Base-by-base conservation (phyloP, 805 yeast species). In the Candida sanyiensis region DNA sequence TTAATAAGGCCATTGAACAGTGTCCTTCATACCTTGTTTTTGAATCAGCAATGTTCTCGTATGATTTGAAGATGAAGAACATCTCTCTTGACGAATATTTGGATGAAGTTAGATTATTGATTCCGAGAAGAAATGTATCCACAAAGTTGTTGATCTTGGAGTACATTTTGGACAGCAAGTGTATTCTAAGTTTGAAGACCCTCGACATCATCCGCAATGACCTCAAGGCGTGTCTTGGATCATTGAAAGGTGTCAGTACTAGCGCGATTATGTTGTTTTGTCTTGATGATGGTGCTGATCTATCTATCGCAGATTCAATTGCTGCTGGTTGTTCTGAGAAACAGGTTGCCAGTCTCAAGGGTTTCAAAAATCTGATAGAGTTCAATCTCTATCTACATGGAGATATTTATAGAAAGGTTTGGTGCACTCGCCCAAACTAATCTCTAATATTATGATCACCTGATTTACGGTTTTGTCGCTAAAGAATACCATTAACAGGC, bases 1-100 rank as follows among this genome's bases (percentile, higher is more conserved):
- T 37, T 7, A 12, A 17, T 7, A 23, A 18, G n/a, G 28, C 35
- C 7, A 22, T 38, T 6, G 21, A 26, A 12, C 24, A 19, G 13
- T 25, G 22, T 17, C 28, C 36, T 9, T 24, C 28, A 6, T 35
- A 31, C 19, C 10, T 13, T 2, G 33, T 35, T 7, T 44, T 44
- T 30, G 45, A 44, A 24, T 18, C 13, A 9, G 22, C 25, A 22
- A 11, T 33, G 20, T 38, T 44, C 18, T n/a, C 25, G 13, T 40
- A 35, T 19, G 24, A 27, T 10, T 17, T 43, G 26, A 38, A n/a
- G 20, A 6, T 19, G 15, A 15, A 32, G 13, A 17, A 23, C 11
- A 3, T 27, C 4, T 21, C 40, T 8, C 10, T 33, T 12, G 21
- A 32, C 11, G 40, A 38, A 4, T 27, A 25, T 15, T 11, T 38